Evolutionary conservation across 116 monocot genomes (phyloP), one percentile per base, ranked within the genome.

Genomic region (Iris pallida): DNA sequence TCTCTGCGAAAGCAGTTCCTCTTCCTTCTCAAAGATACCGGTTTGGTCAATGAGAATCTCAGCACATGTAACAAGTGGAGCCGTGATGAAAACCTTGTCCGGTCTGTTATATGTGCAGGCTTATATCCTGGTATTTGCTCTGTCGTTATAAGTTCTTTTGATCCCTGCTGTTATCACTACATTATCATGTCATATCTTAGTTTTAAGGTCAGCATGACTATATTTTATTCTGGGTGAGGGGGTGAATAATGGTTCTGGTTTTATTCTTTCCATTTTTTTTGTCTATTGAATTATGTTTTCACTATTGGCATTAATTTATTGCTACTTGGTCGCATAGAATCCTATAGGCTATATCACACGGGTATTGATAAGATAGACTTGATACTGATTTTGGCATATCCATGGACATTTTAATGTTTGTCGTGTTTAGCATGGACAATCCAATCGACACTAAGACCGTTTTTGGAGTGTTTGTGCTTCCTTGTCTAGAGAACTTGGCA

Each of bases 41-140:
- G 90, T 52, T 74, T 98, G 41, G 57, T 90, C 68, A 82, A 88
- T 75, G 90, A 87, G 45, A 43, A 47, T 64, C 68, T 83, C 52
- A 68, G 46, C 13, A 41, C 45, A 14, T 90, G 80, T 68, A 93
- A 90, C 55, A 89, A 80, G 64, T 98, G 93, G 93, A 83, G 82
- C 66, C 78, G 69, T 18, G 93, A 98, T 84, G 88, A 84, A 56
- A 88, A 79, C 74, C 79, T 98, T 47, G 68, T 93, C 16, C 83
- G 98, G 43, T 93, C 98, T 15, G 88, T 98, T 45, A 78, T 98
- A 62, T 98, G 98, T 82, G 80, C 93, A 42, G 98, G 98, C 54
- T 61, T 98, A 66, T 98, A 83, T 73, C 98, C 98, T 77, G 98
- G 98, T 70, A 78, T 98, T 71, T 93, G 82, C 55, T 98, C 98